Conservation (phyloP, 2,329 filamentous ascomycete species). For the Colletotrichum musae region DNA sequence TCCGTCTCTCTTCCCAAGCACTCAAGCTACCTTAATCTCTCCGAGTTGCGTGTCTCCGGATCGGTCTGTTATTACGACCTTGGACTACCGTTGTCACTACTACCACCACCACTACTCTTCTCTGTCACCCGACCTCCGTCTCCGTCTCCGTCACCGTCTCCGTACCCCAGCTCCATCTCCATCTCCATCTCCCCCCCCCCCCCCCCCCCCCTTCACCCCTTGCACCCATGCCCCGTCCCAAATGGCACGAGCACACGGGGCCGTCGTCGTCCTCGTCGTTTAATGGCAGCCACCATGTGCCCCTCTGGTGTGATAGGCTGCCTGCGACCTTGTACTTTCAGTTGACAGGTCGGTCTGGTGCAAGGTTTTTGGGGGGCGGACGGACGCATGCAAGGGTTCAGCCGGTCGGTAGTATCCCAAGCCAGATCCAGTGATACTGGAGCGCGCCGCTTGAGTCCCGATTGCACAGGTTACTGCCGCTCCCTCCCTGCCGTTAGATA, state of each 20-base stretch:
- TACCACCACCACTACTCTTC: no score
- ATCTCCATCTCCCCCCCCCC: conserved; percentile 2
- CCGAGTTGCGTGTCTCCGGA: background rate
- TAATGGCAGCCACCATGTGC: conserved; percentile 4
- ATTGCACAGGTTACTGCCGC: conserved; percentile 39
- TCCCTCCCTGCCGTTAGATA: conserved; percentile 41
- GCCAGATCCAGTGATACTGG: conserved; percentile 42
- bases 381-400: conserved; percentile 43
- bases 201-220: background rate
- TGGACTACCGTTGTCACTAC: no score
- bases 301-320: conserved; percentile 13
- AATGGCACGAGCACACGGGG: conserved; percentile 7
- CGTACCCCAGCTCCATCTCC: background rate
- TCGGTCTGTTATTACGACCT: no score
- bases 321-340: background rate
- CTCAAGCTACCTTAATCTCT: no score
- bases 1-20: no score
- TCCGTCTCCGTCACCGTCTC: no score
- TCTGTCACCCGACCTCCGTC: no score
- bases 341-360: conserved; percentile 37
- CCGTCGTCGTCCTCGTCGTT: background rate
- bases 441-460: conserved; percentile 37
- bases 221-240: conserved; percentile 5
- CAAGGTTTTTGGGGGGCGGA: conserved; percentile 31
- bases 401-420: conserved; percentile 39